Base-by-base conservation (phyloP, 202 grass and related monocot species). In the Setaria italica region DNA sequence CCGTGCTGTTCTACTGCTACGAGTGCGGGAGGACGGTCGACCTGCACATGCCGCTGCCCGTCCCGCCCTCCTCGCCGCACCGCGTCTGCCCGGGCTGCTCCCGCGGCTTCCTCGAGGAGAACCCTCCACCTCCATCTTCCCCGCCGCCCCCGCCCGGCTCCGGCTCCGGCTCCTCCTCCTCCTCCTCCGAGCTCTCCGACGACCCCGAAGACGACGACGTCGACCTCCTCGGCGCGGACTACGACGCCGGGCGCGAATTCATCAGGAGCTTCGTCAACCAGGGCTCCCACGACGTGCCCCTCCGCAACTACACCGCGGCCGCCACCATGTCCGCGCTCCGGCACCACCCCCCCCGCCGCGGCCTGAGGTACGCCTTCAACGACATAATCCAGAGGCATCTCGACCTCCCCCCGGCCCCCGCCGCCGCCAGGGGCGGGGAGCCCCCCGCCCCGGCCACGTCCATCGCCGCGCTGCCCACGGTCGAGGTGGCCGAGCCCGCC, bases 391-490 rank as follows among this genome's bases (percentile, higher is more conserved):
- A 33, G 11, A 29, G 60, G 9, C 29, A 13, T 0, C 3, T 33
- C 16, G 11, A 0, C 46, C 21, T 3, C 6, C 43, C 34, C 14
- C 34, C 16, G 34, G 1, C 11, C 15, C 15, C 15, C 15, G 1
- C 15, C 33, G 32, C 34, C 49, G 2, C 19, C 32, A 2, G 9
- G 16, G 69, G 53, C 5, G 82, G 39, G 41, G 77, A 63, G 49
- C 76, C 46, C 70, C 88, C 89, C 53, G 86, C 88, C 7, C 5
- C 72, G 19, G 49, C 72, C 1, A 70, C 67, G 3, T 68, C 85
- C 48, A 90, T 89, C 77, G 80, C 84, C 32, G 70, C 82, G 60
- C 70, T 92, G 6, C 87, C 87, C 6, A 89, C 67, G 1, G 53
- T 87, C 34, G 59, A 76, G 47, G 86, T 90, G 3, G 73, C 86